Evolutionary conservation across 2,329 filamentous ascomycete species (phyloP).

Genomic region (Aspergillus melleus): DNA sequence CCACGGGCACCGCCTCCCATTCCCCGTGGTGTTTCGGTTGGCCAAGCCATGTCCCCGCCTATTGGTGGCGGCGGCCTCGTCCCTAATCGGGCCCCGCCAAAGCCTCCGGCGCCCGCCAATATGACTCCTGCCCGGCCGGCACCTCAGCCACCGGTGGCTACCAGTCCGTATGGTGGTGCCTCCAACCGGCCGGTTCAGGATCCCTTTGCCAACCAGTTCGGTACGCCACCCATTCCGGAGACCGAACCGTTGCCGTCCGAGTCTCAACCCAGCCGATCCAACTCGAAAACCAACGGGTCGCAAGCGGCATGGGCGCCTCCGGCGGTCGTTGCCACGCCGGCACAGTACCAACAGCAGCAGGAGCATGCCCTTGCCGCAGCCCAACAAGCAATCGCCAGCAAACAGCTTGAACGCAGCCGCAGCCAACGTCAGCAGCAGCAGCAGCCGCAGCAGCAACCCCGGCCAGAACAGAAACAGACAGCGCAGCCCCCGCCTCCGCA

Average conservation of each 20-base stretch:
- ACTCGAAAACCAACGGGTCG: constrained; percentile 61
- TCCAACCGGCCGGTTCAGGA: constrained; percentile 58
- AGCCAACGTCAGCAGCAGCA: constrained; percentile 66
- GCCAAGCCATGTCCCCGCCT: constrained; percentile 49
- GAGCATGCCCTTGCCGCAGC: constrained; percentile 79
- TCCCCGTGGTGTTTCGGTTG: constrained; percentile 54
- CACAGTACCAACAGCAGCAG: constrained; percentile 68
- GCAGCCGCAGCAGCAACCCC: constrained; percentile 49
- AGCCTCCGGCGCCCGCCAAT: constrained; percentile 63
- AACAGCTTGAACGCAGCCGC: constrained; percentile 68
- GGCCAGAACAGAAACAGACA: constrained; percentile 51
- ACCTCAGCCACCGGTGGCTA: constrained; percentile 42
- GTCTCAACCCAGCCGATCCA: constrained; percentile 68
- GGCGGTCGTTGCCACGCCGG: constrained; percentile 38
- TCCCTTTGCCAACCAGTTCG: constrained; percentile 38
- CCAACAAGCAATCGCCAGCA: constrained; percentile 71
- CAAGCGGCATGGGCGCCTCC: constrained; percentile 50
- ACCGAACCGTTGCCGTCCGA: constrained; percentile 63
- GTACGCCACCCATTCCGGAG: constrained; percentile 55
- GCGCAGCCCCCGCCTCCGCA: constrained; percentile 32
- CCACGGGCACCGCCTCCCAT: constrained; percentile 90
- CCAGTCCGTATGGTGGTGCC: constrained; percentile 42
- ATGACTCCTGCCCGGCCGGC: constrained; percentile 44
- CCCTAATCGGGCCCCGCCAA: constrained; percentile 81
- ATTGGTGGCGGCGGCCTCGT: constrained; percentile 61